Evolutionary conservation across 441 rosid species (phyloP).

Genomic region (Oxalis stricta): DNA sequence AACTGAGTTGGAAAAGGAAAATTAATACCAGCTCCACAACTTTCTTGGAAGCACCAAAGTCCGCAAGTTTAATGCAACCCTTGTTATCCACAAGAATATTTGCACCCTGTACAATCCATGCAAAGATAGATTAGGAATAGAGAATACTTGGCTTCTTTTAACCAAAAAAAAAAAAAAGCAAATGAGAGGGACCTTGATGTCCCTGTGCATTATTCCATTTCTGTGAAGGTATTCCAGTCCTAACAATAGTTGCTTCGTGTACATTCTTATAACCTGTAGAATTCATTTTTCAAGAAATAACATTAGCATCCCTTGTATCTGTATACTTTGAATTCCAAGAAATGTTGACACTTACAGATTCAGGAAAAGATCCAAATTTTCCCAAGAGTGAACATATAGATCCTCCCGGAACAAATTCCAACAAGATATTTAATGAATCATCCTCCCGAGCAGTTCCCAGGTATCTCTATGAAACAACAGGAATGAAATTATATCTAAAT

Average conservation of each 20-base stretch:
- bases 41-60: conserved; percentile 76
- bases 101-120: conserved; percentile 39
- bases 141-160: background rate
- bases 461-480: conserved; percentile 34
- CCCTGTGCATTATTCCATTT: conserved; percentile 73
- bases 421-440: conserved; percentile 45
- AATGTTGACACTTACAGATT: conserved; percentile 38
- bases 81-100: conserved; percentile 75
- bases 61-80: conserved; percentile 71
- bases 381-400: conserved; percentile 61
- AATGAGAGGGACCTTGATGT: conserved; percentile 41
- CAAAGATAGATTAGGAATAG: background rate
- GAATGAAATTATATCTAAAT: background rate
- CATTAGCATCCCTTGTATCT: conserved; percentile 2
- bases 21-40: conserved; percentile 58
- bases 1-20: conserved; percentile 1
- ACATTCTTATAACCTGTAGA: conserved; percentile 42
- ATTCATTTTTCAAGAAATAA: background rate
- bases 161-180: background rate
- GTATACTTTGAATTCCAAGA: conserved; percentile 3
- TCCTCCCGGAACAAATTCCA: conserved; percentile 75
- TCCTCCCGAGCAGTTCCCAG: conserved; percentile 66
- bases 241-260: conserved; percentile 44
- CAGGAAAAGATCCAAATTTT: conserved; percentile 68
- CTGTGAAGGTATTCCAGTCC: conserved; percentile 65